phyloP scores from a whole-genome alignment of 352 stramenopile genomes.

The Phytophthora sojae region DNA sequence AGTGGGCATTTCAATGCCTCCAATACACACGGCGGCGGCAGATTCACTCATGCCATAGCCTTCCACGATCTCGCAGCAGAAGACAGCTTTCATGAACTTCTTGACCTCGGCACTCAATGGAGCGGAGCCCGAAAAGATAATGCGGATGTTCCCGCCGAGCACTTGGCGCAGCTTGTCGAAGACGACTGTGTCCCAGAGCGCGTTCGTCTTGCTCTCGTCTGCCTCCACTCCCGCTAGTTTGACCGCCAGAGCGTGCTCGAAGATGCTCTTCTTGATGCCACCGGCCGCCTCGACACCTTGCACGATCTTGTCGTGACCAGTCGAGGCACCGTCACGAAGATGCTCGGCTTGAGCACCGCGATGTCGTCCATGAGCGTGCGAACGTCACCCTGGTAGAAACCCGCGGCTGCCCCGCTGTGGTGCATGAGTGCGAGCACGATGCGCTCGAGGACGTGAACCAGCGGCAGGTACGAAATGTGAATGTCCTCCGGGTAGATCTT shows the following conservation, averaged over 20 bases:
- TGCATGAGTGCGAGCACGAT: constrained; percentile 82
- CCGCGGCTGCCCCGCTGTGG: constrained; percentile 79
- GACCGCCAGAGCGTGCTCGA: constrained; percentile 47
- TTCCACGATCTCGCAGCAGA: constrained; percentile 90
- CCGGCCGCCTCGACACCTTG: constrained; percentile 49
- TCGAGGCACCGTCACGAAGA: constrained; percentile 93
- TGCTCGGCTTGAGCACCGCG: constrained; percentile 85
- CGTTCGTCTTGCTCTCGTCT: constrained; percentile 44
- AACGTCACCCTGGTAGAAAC: constrained; percentile 84
- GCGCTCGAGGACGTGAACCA: constrained; percentile 97
- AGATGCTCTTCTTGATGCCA: constrained; percentile 55
- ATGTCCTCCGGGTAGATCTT: constrained; percentile 63
- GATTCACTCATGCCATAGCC: constrained; percentile 96
- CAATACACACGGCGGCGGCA: constrained; percentile 79
- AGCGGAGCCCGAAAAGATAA: constrained; percentile 94
- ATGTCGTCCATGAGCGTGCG: constrained; percentile 93
- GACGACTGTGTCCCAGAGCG: constrained; percentile 92
- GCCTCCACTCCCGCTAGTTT: constrained; percentile 48
- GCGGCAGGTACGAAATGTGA: constrained; percentile 95
- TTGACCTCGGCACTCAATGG: constrained; percentile 92
- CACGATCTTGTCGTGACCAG: constrained; percentile 96
- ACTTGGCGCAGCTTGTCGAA: constrained; percentile 93
- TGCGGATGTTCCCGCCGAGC: constrained; percentile 85
- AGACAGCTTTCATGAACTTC: constrained; percentile 93
- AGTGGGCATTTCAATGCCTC: constrained; percentile 39